Evolutionary conservation across 2,329 filamentous ascomycete species (phyloP), one percentile per base, ranked within the genome.

Genomic region (Pestalotiopsis fici): DNA sequence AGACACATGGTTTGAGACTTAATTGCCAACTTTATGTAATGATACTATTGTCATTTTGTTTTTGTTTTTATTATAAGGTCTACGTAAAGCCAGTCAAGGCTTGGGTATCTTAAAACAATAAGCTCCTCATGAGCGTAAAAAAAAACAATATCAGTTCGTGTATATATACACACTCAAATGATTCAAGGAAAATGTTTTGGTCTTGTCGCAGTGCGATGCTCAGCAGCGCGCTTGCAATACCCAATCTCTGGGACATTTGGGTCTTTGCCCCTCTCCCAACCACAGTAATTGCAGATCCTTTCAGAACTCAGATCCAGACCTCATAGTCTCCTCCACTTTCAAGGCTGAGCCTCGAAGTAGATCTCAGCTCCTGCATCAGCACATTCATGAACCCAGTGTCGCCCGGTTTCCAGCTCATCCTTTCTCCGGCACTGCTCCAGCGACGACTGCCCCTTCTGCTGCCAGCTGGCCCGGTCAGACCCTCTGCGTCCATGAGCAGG

Each of bases 361-460:
- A 25, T 27, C 31, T 60, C 27, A 60, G n/a, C n/a, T 60, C 57
- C 2, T 60, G 57, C 31, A 60, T 60, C 18, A 60, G 15, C 27
- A 60, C 27, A n/a, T 60, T 60, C 57, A 60, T 60, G 11, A 31
- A 60, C 3, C 31, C 28, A 28, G 23, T 60, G 57, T 60, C 57
- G n/a, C 57, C 57, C 11, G 57, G 57, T 5, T 60, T 60, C 57
- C 57, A 60, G 31, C 57, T 60, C n/a, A 37, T 37, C 57, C 57
- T 37, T 15, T 60, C 57, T 31, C 57, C 57, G 3, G 57, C 57
- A 35, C 57, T 60, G 31, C 57, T 60, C 57, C 57, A 60, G 18
- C 57, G 57, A 4, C 57, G 57, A 21, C 57, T 60, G 6, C 57
- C 57, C 31, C 57, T 60, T 23, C 28, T 31, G n/a, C 27, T 60